Conservation (phyloP, 2,329 filamentous ascomycete genomes). For the Aspergillus ochraceoroseus region DNA sequence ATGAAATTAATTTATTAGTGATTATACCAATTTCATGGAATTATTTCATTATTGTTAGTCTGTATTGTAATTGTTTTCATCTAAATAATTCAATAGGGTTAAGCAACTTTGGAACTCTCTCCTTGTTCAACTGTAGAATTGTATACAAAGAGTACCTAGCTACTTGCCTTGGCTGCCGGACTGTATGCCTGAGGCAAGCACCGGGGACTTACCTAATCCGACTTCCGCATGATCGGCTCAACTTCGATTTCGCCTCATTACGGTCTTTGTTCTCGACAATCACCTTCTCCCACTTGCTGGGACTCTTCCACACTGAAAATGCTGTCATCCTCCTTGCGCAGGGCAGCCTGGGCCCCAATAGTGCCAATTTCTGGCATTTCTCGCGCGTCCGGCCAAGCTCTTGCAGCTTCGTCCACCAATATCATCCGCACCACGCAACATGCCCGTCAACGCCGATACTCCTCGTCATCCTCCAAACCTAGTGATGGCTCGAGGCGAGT, state of each 20-base stretch:
- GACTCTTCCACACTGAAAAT: slow-evolving; percentile 31
- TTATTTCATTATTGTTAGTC: neutral
- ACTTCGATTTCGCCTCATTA: slow-evolving; percentile 36
- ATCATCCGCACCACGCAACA: slow-evolving; percentile 33
- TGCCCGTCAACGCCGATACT: slow-evolving; percentile 46
- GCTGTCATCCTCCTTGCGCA: slow-evolving; percentile 46
- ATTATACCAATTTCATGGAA: slow-evolving; percentile 4
- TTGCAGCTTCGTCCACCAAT: slow-evolving; percentile 31
- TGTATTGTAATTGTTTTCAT: slow-evolving; percentile 9
- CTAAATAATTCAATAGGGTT: neutral
- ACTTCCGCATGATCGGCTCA: slow-evolving; percentile 34
- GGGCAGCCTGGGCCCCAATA: slow-evolving; percentile 40
- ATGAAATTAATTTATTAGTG: too few relatives aligned
- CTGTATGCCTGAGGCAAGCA: slow-evolving; percentile 24
- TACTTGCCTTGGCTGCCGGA: too few relatives aligned
- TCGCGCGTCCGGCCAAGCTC: slow-evolving; percentile 29
- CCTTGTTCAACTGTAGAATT: too few relatives aligned
- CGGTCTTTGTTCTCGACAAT: slow-evolving; percentile 27
- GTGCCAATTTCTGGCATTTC: slow-evolving; percentile 32
- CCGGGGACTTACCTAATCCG: slow-evolving; percentile 25
- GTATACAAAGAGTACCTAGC: too few relatives aligned
- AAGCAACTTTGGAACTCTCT: too few relatives aligned
- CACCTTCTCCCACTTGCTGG: slow-evolving; percentile 25
- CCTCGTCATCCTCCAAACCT: slow-evolving; percentile 47
- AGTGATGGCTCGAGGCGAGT: slow-evolving; percentile 44